Percentiles rank a stretch among this genome's conserved stretches.
Evolutionary conservation across 1,139 yeast species (phyloP).

Genomic region (Sugiyamaella sp.): DNA sequence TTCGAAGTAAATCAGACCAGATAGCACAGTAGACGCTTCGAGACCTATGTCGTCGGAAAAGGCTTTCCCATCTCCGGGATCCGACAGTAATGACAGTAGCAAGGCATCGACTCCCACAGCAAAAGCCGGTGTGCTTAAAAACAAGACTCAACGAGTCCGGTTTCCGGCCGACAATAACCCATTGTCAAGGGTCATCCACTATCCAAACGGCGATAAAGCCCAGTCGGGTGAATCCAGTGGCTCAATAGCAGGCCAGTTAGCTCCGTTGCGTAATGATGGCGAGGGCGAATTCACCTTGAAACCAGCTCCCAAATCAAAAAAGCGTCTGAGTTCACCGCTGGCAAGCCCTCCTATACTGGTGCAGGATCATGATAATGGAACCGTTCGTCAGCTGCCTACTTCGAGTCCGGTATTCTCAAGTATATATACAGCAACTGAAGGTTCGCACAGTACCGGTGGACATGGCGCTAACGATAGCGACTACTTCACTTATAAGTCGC

Average conservation of each 20-base stretch:
- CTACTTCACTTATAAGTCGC: slow-evolving; percentile 11
- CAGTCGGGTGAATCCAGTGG: slow-evolving; percentile 4
- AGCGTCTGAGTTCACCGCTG: slow-evolving; percentile 22
- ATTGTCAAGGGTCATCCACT: slow-evolving; percentile 32
- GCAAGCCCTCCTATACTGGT: slow-evolving; percentile 26
- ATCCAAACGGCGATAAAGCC: slow-evolving; percentile 35
- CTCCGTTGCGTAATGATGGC: not conserved
- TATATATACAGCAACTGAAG: not conserved
- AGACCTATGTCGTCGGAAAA: not conserved
- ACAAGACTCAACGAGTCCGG: slow-evolving; percentile 34
- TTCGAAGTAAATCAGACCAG: not conserved
- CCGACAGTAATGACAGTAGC: slow-evolving; percentile 9
- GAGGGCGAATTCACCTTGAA: not conserved
- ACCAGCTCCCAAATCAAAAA: slow-evolving; percentile 8
- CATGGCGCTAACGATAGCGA: not conserved
- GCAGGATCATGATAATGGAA: slow-evolving; percentile 13
- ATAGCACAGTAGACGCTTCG: not conserved
- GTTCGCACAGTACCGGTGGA: not conserved
- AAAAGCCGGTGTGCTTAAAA: not conserved
- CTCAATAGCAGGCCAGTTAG: not conserved
- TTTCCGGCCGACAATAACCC: slow-evolving; percentile 38
- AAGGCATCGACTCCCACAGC: slow-evolving; percentile 4
- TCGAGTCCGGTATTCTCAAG: slow-evolving; percentile 4
- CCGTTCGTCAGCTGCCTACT: slow-evolving; percentile 12
- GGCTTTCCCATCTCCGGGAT: not conserved